Conservation (phyloP, 768 basidiomycete genomes). For the Tricholoma sp. region DNA sequence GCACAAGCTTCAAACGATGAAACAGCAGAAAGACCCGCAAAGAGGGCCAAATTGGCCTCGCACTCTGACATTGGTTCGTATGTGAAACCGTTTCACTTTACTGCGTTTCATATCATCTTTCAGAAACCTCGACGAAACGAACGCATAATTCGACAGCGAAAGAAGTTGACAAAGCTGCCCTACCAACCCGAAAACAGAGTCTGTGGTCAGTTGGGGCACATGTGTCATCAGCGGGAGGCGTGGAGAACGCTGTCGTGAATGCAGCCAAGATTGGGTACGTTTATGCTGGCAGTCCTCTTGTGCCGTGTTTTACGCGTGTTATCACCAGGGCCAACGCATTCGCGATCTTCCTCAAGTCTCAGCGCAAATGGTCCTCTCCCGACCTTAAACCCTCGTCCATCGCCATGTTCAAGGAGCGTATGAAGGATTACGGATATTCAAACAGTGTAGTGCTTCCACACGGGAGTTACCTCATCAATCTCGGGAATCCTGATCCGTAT, state of each 20-base stretch:
- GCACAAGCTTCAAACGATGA: conserved; percentile 3
- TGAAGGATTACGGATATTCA: conserved; percentile 59
- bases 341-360: conserved; percentile 80
- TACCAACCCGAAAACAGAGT: conserved; percentile 29
- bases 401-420: conserved; percentile 50
- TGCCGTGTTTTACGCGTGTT: background rate
- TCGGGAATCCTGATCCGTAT: conserved; percentile 74
- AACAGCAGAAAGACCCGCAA: conserved; percentile 1
- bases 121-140: background rate
- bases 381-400: conserved; percentile 50
- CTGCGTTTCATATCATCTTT: background rate
- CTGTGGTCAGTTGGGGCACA: conserved; percentile 79
- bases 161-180: conserved; percentile 12
- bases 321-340: conserved; percentile 68
- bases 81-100: background rate
- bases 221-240: conserved; percentile 75
- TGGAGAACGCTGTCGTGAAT: conserved; percentile 67
- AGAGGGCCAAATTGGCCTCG: conserved; percentile 9
- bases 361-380: conserved; percentile 73
- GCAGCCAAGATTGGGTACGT: conserved; percentile 35
- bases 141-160: conserved; percentile 12
- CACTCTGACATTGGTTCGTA: background rate
- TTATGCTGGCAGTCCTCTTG: too few relatives aligned
- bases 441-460: conserved; percentile 69
- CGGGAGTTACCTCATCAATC: conserved; percentile 81